phyloP scores from a whole-genome alignment of 1,284 basidiomycete species.

The Pholiota adiposa region DNA sequence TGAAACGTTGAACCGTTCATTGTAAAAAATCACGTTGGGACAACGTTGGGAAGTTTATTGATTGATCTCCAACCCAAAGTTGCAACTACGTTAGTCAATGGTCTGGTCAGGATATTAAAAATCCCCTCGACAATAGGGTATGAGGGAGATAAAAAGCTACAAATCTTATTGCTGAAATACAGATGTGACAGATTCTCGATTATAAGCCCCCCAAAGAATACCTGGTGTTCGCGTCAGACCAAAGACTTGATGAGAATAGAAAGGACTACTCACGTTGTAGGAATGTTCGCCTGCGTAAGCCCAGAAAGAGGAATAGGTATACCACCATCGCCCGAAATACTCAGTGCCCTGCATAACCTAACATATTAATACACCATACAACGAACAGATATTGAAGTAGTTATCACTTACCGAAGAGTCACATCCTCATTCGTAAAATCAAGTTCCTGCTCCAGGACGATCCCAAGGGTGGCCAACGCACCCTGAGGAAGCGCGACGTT shows the following conservation, averaged over 20 bases:
- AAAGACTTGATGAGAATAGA: neutral
- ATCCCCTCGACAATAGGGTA: too few relatives aligned
- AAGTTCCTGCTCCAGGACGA: slow-evolving; percentile 37
- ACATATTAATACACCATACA: neutral
- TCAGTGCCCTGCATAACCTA: neutral
- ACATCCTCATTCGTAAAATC: slow-evolving; percentile 38
- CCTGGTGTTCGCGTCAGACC: neutral
- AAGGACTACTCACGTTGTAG: neutral
- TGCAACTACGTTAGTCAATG: too few relatives aligned
- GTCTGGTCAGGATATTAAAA: too few relatives aligned
- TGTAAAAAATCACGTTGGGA: too few relatives aligned
- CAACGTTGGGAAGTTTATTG: too few relatives aligned
- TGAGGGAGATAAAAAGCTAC: too few relatives aligned
- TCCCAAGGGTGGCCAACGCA: slow-evolving; percentile 34
- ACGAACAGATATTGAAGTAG: neutral
- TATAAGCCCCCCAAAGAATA: neutral
- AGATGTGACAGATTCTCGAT: neutral
- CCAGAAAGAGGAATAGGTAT: neutral
- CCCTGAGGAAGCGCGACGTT: slow-evolving; percentile 44
- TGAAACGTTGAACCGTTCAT: too few relatives aligned
- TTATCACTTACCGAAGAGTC: neutral
- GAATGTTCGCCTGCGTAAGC: neutral
- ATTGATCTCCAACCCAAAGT: too few relatives aligned
- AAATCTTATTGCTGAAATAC: too few relatives aligned
- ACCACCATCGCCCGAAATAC: neutral